Evolutionary conservation across 1,284 basidiomycete species (phyloP).

Genomic region (Flammula alnicola): DNA sequence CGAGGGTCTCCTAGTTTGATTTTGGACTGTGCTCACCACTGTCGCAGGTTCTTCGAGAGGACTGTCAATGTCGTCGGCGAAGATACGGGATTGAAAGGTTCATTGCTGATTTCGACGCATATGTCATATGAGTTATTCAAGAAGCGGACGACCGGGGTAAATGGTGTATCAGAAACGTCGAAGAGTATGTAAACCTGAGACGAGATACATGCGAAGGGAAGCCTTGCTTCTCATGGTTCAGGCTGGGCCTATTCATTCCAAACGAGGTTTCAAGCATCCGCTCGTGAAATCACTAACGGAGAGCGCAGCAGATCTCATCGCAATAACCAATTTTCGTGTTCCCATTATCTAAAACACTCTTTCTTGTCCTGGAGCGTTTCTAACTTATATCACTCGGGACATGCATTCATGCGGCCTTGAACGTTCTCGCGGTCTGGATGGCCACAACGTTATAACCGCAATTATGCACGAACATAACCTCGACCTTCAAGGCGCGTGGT

Average conservation of each 20-base stretch:
- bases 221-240: conserved; percentile 37
- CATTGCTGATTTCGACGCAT: conserved; percentile 36
- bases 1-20: neutral
- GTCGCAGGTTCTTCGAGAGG: conserved; percentile 20
- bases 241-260: conserved; percentile 38
- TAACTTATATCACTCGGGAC: conserved; percentile 27
- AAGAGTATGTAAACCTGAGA: conserved; percentile 39
- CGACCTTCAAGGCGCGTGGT: conserved; percentile 32
- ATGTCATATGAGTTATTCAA: conserved; percentile 36
- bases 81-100: conserved; percentile 31
- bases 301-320: conserved; percentile 30
- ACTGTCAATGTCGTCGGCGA: conserved; percentile 18
- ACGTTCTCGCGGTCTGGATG: conserved; percentile 33
- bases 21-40: neutral
- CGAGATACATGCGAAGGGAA: conserved; percentile 39
- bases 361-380: neutral
- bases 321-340: conserved; percentile 34
- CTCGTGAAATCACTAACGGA: conserved; percentile 28
- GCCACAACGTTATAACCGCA: conserved; percentile 37
- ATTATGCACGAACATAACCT: conserved; percentile 34
- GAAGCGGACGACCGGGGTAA: conserved; percentile 39
- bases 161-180: conserved; percentile 35
- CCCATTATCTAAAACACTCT: neutral
- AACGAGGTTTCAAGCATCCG: conserved; percentile 37
- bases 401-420: conserved; percentile 40